Base-by-base conservation (phyloP, 1,139 yeast genomes). In the Meyerozyma elateridarum region DNA sequence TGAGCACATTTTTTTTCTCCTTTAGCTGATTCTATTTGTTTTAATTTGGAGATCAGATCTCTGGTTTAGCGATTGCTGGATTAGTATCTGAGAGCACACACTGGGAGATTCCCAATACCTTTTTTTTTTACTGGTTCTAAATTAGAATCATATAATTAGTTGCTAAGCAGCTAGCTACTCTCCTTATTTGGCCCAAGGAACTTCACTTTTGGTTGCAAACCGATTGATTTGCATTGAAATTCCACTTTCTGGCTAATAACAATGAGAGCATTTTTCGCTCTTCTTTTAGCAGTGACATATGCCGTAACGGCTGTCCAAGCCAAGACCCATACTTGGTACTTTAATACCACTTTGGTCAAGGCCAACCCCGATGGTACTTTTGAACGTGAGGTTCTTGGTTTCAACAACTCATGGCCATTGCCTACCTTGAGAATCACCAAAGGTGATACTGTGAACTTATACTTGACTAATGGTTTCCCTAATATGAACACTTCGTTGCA, bases 321-420 rank as follows among this genome's bases (percentile, higher is more conserved):
- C 6, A 64, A 70, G 37, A 78, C 85, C 19, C 88, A 76, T 46
- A 62, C 67, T 4, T 83, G 64, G 62, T 71, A 85, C 61, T 88
- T 81, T 76, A 75, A 84, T 34, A 74, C 89, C 16, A 75, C 80
- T 5, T 84, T 87, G 79, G 79, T 76, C 26, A 53, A 53, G 11
- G 79, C 76, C 18, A 81, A 84, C 54, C 88, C 89, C 1, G 96
- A 89, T 54, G 96, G 96, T 17, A 52, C 62, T 22, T 53, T 54
- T 25, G 79, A 74, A 31, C 68, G 93, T 40, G 68, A 68, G 16
- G 83, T 87, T 36, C 75, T 88, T 41, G 85, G 94, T 3, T 79
- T 89, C 61, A 88, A 88, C 52, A 80, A 79, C 40, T 64, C 75
- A 41, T 88, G 85, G 79, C 97, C 97, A 22, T 72, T 88, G 67